Evolutionary conservation across 75 land plant genomes (phyloP), one percentile per base, ranked within the genome.

Genomic region (Pinus taeda): DNA sequence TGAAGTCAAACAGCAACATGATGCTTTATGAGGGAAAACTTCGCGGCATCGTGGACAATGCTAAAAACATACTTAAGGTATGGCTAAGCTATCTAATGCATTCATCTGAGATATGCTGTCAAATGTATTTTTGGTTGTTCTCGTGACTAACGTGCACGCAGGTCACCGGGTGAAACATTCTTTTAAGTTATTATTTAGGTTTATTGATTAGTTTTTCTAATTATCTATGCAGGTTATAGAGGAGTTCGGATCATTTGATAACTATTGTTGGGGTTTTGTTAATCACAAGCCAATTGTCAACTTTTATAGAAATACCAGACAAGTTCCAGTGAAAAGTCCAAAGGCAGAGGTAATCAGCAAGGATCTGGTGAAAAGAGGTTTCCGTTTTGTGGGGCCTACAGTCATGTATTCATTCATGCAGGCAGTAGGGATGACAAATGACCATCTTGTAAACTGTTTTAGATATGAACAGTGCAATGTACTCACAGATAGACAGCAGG

Each of bases 391-490:
- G 55, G 86, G 93, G 14, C 93, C 93, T 13, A 90, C 93, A 26
- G 81, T 89, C 49, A 81, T 90, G 37, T 90, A 90, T 64, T 81
- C 93, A 22, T 86, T 90, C 82, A 88, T 90, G 91, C 93, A 90
- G 60, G 86, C 76, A 24, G 79, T 89, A 15, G 91, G 93, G 15
- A 76, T 91, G 64, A 87, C 89, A 55, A 89, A 87, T 70, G 93
- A 91, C 61, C 93, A 91, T 60, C 79, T 91, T 24, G 71, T 85
- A 56, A 73, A 78, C 70, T 91, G 93, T 71, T 91, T 74, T 61
- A 81, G 92, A 62, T 79, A 84, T 60, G 80, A 70, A 8, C 85
- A 85, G 45, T 85, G 86, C 22, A 39, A 39, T 45, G 17, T 39
- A 12, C 55, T 45, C 11, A 20, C 17, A 36, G 42, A 42, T 36